These are phyloP conservation scores for Cordyceps javanica DNA, from an alignment of 2,329 filamentous ascomycete species.

Conservation along the genomic window DNA sequence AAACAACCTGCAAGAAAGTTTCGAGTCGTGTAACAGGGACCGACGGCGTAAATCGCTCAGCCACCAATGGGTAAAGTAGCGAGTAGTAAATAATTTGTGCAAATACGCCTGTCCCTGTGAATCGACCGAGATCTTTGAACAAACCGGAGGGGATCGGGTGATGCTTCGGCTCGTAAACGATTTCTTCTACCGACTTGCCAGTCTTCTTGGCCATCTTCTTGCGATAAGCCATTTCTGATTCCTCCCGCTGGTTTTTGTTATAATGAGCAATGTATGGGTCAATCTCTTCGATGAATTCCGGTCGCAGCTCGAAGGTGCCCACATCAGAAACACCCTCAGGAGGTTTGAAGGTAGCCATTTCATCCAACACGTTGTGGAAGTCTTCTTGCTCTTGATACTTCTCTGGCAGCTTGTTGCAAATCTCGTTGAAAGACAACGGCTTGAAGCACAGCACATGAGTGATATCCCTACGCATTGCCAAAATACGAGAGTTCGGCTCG, in stretches of 20 bases:
- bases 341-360: slow-evolving; percentile 82
- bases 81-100: slow-evolving; percentile 86
- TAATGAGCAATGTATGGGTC: slow-evolving; percentile 97
- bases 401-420: slow-evolving; percentile 79
- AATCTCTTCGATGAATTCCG: slow-evolving; percentile 77
- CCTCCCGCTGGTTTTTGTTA: slow-evolving; percentile 93
- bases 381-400: slow-evolving; percentile 84
- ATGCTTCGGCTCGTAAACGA: slow-evolving; percentile 87
- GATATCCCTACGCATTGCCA: slow-evolving; percentile 80
- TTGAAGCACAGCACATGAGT: slow-evolving; percentile 95
- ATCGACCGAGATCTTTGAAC: slow-evolving; percentile 69
- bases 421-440: slow-evolving; percentile 88
- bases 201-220: slow-evolving; percentile 82
- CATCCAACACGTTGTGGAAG: slow-evolving; percentile 75
- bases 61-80: slow-evolving; percentile 71
- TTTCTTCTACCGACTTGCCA: slow-evolving; percentile 71
- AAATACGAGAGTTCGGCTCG: slow-evolving; percentile 57
- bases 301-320: slow-evolving; percentile 88
- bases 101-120: slow-evolving; percentile 81
- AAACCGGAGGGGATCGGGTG: slow-evolving; percentile 68
- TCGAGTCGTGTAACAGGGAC: slow-evolving; percentile 81
- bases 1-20: slow-evolving; percentile 82
- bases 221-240: slow-evolving; percentile 85
- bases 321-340: slow-evolving; percentile 90
- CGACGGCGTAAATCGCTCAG: slow-evolving; percentile 60